Evolutionary conservation across 2,329 filamentous ascomycete genomes (phyloP).

Genomic region (Dothistroma septosporum): DNA sequence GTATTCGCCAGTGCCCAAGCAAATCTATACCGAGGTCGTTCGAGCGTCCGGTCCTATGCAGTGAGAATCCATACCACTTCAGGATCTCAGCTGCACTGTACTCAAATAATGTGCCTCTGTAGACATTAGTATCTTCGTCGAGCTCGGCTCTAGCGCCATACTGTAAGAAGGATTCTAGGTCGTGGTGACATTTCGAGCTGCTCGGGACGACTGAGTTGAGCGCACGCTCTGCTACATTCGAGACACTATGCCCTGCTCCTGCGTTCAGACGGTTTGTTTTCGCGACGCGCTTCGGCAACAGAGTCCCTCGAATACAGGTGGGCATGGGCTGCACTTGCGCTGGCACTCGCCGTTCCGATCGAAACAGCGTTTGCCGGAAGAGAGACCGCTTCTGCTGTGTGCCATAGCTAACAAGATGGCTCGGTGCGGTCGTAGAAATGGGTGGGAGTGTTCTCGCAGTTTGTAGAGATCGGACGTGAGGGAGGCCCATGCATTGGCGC

Average conservation of each 20-base stretch:
- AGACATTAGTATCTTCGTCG: conserved; percentile 55
- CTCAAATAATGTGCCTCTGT: conserved; percentile 72
- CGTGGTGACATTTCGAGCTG: conserved; percentile 49
- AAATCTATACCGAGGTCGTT: conserved; percentile 72
- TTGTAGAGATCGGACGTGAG: conserved; percentile 4
- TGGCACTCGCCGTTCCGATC: no score
- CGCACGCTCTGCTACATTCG: background rate
- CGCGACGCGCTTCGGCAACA: background rate
- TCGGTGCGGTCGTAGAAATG: background rate
- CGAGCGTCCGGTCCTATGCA: conserved; percentile 61
- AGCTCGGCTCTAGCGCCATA: conserved; percentile 59
- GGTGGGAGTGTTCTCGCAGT: conserved; percentile 1
- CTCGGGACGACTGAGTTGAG: conserved; percentile 5
- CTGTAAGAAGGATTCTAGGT: conserved; percentile 60
- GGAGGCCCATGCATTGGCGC: conserved; percentile 8
- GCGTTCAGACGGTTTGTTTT: background rate
- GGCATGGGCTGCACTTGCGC: no score
- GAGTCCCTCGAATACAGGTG: background rate
- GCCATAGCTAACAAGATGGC: background rate
- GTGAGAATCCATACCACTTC: conserved; percentile 57
- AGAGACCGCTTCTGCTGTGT: background rate
- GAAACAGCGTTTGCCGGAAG: background rate
- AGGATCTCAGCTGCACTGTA: conserved; percentile 61
- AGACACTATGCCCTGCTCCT: background rate
- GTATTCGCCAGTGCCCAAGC: conserved; percentile 64